These are phyloP conservation scores for Colletotrichum paranaense DNA, from an alignment of 2,329 filamentous ascomycete species.

Conservation along the genomic window DNA sequence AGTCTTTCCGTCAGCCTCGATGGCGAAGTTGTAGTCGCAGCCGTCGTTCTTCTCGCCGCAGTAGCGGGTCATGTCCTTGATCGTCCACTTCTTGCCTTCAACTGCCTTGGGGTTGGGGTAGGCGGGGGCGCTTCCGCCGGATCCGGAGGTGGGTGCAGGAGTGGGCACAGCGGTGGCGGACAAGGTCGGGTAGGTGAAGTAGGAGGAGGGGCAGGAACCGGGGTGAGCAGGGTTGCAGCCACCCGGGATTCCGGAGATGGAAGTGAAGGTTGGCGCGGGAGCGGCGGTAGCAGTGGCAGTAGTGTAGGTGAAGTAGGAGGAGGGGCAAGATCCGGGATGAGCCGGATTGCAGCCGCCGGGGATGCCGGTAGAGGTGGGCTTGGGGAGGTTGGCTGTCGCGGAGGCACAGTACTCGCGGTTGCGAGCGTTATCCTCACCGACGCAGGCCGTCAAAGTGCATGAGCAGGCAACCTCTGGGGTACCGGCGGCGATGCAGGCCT, in stretches of 20 bases:
- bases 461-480: slow-evolving; percentile 21
- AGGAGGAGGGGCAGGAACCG: slow-evolving; percentile 19
- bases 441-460: slow-evolving; percentile 21
- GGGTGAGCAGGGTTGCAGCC: slow-evolving; percentile 33
- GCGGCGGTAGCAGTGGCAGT: not conserved
- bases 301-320: slow-evolving; percentile 28
- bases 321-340: slow-evolving; percentile 29
- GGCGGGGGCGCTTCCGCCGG: not conserved
- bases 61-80: slow-evolving; percentile 26
- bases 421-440: slow-evolving; percentile 34
- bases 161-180: slow-evolving; percentile 2
- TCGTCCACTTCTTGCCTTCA: slow-evolving; percentile 20
- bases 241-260: slow-evolving; percentile 26
- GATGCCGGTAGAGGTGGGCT: slow-evolving; percentile 25
- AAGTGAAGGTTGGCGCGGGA: not conserved
- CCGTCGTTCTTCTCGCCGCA: slow-evolving; percentile 9
- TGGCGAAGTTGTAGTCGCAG: slow-evolving; percentile 32
- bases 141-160: not conserved
- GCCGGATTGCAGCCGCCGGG: slow-evolving; percentile 35
- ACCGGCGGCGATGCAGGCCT: slow-evolving; percentile 27
- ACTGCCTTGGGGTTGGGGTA: slow-evolving; percentile 15
- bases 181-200: slow-evolving; percentile 8
- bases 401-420: slow-evolving; percentile 28
- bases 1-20: slow-evolving; percentile 17
- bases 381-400: slow-evolving; percentile 20